Evolutionary conservation across 164 flowering plant genomes (phyloP), one percentile per base, ranked within the genome.

Genomic region (Santalum album): DNA sequence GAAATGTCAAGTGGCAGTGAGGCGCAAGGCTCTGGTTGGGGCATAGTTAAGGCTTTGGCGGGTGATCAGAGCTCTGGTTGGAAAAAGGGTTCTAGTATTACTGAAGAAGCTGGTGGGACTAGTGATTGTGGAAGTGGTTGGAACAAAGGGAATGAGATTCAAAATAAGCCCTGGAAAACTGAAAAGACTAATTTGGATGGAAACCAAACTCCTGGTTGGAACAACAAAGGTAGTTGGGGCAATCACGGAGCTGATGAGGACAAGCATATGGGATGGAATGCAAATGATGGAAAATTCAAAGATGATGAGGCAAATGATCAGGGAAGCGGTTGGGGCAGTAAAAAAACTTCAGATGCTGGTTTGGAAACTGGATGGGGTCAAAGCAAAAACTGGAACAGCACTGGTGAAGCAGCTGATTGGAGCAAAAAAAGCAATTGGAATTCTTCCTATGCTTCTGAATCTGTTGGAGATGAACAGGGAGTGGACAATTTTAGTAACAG

Each of bases 51-150:
- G 6, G 50, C 46, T 26, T 3, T 20, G 24, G 56, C 24, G 11
- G 27, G 29, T 34, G 51, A 16, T 25, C 25, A 38, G 7, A 23
- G 45, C 3, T 18, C 29, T 46, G 59, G 54, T 46, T 57, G 61
- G 61, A 38, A 52, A 23, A 49, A 49, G 25, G 58, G 58, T 5
- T n/a, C 40, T 12, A n/a, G 42, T 34, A 55, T 50, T 17, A 43
- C 22, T 23, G 52, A 46, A 18, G 40, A 59, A 23, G 42, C 38
- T 45, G 40, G 50, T 50, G 69, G 20, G 16, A 18, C 20, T 42
- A 4, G 20, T 16, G 5, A 2, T 17, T 2, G 20, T 1, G 20
- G n/a, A 17, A 7, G 3, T 42, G 7, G 45, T n/a, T 42, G 45
- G 45, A 42, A n/a, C 6, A n/a, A 12, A 17, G 45, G 20, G 2